These are phyloP conservation scores for Verticillium nonalfalfae DNA, from an alignment of 2,329 filamentous ascomycete genomes.

Conservation along the genomic window DNA sequence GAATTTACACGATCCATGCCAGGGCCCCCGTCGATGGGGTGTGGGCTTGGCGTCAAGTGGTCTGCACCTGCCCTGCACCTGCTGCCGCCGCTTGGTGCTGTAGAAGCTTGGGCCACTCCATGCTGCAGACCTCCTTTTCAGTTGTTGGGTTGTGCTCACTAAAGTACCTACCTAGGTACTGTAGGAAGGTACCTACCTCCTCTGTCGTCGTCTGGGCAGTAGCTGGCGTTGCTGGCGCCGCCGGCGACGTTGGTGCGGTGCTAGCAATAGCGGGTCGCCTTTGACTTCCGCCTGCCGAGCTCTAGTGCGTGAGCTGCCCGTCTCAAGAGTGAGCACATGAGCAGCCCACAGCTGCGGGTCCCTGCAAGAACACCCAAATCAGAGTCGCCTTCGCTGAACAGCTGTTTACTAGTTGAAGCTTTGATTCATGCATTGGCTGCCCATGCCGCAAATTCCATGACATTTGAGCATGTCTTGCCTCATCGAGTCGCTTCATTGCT, in stretches of 20 bases:
- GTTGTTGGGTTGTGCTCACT: too few species aligned
- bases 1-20: not conserved
- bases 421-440: not conserved
- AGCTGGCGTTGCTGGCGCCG: not conserved
- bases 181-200: too few species aligned
- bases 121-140: not conserved
- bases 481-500: not conserved
- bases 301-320: constrained; percentile 29
- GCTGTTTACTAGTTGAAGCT: not conserved
- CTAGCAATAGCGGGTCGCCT: constrained; percentile 1
- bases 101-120: not conserved
- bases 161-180: too few species aligned
- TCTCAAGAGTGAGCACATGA: constrained; percentile 41
- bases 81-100: not conserved
- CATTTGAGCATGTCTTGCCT: not conserved
- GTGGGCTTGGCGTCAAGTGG: not conserved
- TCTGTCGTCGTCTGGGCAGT: not conserved
- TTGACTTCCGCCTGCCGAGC: constrained; percentile 30
- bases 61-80: not conserved
- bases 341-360: constrained; percentile 34
- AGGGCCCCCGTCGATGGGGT: not conserved
- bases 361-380: constrained; percentile 5
- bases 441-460: not conserved
- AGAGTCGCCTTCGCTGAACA: constrained; percentile 1
- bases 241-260: not conserved